Conservation (phyloP, 2,329 filamentous ascomycete genomes). For the Cladosporium sp. region DNA sequence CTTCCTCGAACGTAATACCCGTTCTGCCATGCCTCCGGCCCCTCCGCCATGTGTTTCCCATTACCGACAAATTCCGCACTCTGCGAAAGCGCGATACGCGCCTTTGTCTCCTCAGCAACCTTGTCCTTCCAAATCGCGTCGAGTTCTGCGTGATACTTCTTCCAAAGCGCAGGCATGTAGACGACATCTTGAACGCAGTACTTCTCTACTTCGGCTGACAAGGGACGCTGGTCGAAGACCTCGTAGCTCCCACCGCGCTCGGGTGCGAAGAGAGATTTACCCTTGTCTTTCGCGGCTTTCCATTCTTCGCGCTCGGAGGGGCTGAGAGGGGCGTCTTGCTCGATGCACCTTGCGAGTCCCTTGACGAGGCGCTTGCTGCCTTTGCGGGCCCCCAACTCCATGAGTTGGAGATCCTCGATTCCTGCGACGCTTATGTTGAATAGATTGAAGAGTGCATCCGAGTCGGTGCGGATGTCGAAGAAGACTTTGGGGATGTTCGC, state of each 20-base stretch:
- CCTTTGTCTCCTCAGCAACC: constrained; percentile 25
- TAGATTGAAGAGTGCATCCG: constrained; percentile 50
- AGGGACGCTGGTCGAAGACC: constrained; percentile 47
- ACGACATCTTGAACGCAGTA: constrained; percentile 49
- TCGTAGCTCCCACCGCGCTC: constrained; percentile 42
- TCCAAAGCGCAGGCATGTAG: constrained; percentile 35
- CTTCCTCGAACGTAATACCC: too few species aligned
- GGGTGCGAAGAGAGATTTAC: constrained; percentile 38
- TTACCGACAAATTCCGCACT: constrained; percentile 22
- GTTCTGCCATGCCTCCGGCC: constrained; percentile 35
- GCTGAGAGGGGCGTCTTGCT: constrained; percentile 21
- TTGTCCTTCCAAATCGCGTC: constrained; percentile 23
- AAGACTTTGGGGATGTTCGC: constrained; percentile 45
- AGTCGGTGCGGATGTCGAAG: constrained; percentile 58
- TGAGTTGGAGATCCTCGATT: constrained; percentile 53
- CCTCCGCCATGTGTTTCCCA: constrained; percentile 29
- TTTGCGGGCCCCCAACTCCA: constrained; percentile 46
- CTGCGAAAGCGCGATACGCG: constrained; percentile 32
- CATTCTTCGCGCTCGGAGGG: constrained; percentile 22
- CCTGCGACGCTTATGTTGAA: constrained; percentile 43
- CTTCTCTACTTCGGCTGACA: constrained; percentile 34
- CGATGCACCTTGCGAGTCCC: constrained; percentile 40
- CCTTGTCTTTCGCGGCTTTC: constrained; percentile 35
- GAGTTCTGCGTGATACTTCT: constrained; percentile 21
- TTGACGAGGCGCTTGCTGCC: constrained; percentile 20